Evolutionary conservation across 2,329 filamentous ascomycete species (phyloP), one percentile per base, ranked within the genome.

Genomic region (Colletotrichum sp.): DNA sequence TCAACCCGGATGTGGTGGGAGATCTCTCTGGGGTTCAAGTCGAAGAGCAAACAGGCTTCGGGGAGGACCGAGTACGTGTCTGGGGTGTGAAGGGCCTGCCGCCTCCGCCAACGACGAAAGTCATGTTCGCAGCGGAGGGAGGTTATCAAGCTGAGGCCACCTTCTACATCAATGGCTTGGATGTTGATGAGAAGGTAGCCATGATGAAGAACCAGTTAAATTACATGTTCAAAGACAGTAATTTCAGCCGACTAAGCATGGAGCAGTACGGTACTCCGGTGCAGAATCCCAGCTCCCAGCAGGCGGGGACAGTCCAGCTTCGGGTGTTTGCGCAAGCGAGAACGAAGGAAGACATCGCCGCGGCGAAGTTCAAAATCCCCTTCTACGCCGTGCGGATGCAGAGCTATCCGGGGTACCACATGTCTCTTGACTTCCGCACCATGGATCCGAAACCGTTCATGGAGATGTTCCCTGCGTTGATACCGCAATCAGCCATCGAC

Each of bases 51-150:
- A 84, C n/a, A 4, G 60, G 22, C 16, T 13, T 8, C 0, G 75
- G n/a, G 16, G 68, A 77, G 8, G 75, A 84, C 60, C 83, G 86
- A 2, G 86, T 89, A 1, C 80, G 78, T 13, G 82, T 90, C 1
- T 84, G 82, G 1, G 86, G 87, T 0, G 81, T 86, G 25, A 84
- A 77, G 25, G 88, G 88, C 1, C 75, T 78, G 1, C 84, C 86
- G 1, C 88, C 88, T 3, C 88, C 88, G 0, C 83, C 87, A 3
- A 90, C 88, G 1, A 90, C 88, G 2, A 90, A 90, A 77, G 82
- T 88, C 8, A 88, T 88, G n/a, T 83, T 90, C 19, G 89, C 87
- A 75, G 89, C 88, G 72, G 81, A 83, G 11, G 88, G 85, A 9
- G 88, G 88, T 0, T 90, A 85, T 73, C 86, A 90, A 78, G 83